These are phyloP conservation scores for Iberis amara DNA, from an alignment of 441 rosid genomes.

Conservation along the genomic window DNA sequence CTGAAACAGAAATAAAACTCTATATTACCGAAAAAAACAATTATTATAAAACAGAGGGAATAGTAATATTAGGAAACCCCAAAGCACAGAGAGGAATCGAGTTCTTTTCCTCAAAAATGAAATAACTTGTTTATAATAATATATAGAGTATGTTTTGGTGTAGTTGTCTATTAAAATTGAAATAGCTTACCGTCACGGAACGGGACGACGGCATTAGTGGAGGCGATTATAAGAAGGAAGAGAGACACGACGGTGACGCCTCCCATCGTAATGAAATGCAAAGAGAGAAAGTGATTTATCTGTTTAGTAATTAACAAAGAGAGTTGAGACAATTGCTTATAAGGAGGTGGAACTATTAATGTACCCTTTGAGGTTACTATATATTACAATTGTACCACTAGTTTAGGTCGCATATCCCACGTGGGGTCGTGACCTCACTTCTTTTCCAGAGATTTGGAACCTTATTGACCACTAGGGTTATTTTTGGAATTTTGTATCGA, in stretches of 20 bases:
- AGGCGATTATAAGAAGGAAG: constrained; percentile 44
- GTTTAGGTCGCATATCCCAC: constrained; percentile 20
- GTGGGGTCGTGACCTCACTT: constrained; percentile 23
- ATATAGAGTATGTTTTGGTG: not conserved
- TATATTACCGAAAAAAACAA: too few relatives aligned
- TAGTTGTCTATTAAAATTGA: not conserved
- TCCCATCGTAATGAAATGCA: constrained; percentile 23
- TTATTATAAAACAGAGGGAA: too few relatives aligned
- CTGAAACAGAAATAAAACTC: too few relatives aligned
- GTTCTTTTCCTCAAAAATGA: not conserved
- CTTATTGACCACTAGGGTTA: constrained; percentile 15
- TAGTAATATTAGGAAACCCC: too few relatives aligned
- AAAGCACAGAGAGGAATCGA: too few relatives aligned
- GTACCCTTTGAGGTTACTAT: constrained; percentile 13
- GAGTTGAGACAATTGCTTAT: constrained; percentile 34
- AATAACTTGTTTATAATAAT: too few relatives aligned
- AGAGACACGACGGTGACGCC: constrained; percentile 35
- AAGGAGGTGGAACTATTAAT: constrained; percentile 27
- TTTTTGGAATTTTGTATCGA: not conserved
- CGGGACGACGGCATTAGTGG: constrained; percentile 25
- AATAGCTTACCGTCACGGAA: constrained; percentile 44
- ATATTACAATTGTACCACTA: constrained; percentile 27
- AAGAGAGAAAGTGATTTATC: not conserved
- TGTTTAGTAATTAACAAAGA: not conserved
- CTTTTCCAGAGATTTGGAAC: constrained; percentile 24